These are phyloP conservation scores for Gossypium mustelinum DNA, from an alignment of 345 rosid genomes.

Conservation along the genomic window DNA sequence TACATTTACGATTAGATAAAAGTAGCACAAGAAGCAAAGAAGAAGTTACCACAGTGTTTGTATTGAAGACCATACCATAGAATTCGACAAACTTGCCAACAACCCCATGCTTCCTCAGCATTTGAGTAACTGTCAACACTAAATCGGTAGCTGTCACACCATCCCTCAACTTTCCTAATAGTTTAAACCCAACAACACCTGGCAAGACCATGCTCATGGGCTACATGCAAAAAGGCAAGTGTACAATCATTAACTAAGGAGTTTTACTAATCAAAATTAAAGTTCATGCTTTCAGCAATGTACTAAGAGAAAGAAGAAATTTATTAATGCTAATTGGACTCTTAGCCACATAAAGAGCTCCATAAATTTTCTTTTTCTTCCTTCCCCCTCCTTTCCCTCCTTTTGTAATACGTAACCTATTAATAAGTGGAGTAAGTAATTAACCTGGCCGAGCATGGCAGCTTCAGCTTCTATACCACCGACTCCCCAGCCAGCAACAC, in stretches of 20 bases:
- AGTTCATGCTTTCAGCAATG: neutral
- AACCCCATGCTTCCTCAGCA: slow-evolving; percentile 92
- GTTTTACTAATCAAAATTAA: neutral
- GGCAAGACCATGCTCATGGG: slow-evolving; percentile 99
- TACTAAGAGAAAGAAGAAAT: too few species aligned
- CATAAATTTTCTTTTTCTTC: slow-evolving; percentile 41
- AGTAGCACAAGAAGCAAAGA: neutral
- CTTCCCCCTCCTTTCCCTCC: slow-evolving; percentile 68
- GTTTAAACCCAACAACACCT: slow-evolving; percentile 90
- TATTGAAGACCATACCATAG: slow-evolving; percentile 20
- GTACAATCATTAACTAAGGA: neutral
- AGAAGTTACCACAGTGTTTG: neutral
- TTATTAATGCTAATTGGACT: neutral
- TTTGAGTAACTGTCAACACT: slow-evolving; percentile 92
- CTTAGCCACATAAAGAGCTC: neutral
- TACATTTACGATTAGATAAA: slow-evolving; percentile 8
- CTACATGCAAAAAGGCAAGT: slow-evolving; percentile 35
- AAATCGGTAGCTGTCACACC: slow-evolving; percentile 94
- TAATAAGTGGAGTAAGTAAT: slow-evolving; percentile 11
- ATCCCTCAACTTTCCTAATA: slow-evolving; percentile 66
- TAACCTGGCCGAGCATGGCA: slow-evolving; percentile 93
- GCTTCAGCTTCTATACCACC: slow-evolving; percentile 97
- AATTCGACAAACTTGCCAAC: slow-evolving; percentile 96
- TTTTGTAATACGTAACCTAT: slow-evolving; percentile 24
- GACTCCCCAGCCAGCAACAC: slow-evolving; percentile 99